Evolutionary conservation across 2,329 filamentous ascomycete species (phyloP).

Genomic region (Trichoderma guizhouense): DNA sequence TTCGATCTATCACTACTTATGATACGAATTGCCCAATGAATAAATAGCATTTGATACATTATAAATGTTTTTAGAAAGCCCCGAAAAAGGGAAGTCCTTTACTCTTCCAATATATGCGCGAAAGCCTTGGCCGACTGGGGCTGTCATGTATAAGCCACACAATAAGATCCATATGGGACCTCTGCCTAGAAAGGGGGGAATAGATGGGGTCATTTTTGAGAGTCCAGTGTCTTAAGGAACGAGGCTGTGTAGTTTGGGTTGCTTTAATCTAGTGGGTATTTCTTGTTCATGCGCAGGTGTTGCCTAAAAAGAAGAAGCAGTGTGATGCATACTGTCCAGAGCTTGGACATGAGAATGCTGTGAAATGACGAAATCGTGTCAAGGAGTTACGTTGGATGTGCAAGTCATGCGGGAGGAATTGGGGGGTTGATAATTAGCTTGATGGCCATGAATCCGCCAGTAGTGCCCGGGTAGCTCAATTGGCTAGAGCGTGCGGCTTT

Average conservation of each 20-base stretch:
- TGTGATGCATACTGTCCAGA: no score
- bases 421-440: background rate
- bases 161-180: background rate
- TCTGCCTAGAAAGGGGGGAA: background rate
- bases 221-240: background rate
- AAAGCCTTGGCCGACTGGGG: background rate
- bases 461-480: slow-evolving; percentile 30
- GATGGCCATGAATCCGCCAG: background rate
- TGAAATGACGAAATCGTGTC: background rate
- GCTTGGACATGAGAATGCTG: background rate
- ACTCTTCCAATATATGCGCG: background rate
- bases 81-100: background rate
- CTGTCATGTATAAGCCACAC: background rate
- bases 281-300: background rate
- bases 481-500: slow-evolving; percentile 35
- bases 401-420: no score
- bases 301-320: background rate
- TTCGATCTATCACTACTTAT: no score
- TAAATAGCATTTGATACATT: no score
- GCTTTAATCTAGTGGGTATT: background rate
- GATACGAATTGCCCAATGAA: no score
- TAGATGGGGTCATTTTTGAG: background rate
- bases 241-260: background rate
- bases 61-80: no score
- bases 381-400: background rate